Base-by-base conservation (phyloP, 495 filamentous ascomycete genomes). In the Poronia punctata region DNA sequence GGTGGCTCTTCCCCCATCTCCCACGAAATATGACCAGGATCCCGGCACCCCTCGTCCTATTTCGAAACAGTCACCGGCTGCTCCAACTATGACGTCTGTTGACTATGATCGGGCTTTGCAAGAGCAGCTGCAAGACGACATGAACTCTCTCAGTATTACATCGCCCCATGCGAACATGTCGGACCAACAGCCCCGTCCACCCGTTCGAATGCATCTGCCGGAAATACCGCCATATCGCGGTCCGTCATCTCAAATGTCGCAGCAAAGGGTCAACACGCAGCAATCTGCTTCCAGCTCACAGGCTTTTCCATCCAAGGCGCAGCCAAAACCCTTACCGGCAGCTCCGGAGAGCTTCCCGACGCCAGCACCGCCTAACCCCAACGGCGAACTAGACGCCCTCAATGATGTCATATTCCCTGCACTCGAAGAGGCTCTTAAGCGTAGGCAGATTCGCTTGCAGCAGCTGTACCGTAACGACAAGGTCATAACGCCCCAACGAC, bases 361-460 rank as follows among this genome's bases (percentile, higher is more conserved):
- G 1, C 68, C 69, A 0, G 60, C 65, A 1, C 66, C 68, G 0
- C 44, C 59, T 9, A 70, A 67, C 40, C 60, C 67, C 6, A 66
- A 66, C 42, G 68, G 68, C 36, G 69, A 73, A 31, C 61, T 71
- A 3, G 70, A 72, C 38, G 83, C 86, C 7, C 72, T 94, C 1
- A 80, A 78, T 54, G 77, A 84, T 43, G 88, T 98, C 30, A 82
- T 98, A 37, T 73, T 96, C 35, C 92, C 92, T 2, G 93, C 92
- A 5, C 76, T 98, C 5, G 82, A 88, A 57, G 83, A 88, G 40
- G 89, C 92, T 4, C 77, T 97, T 24, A 78, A 82, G 47, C 81
- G 92, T 23, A 82, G 92, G 29, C 76, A 81, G 48, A 75, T 78
- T 45, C 68, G 73, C 19, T 62, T 86, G 19, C 76, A 82, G 54